phyloP scores from a whole-genome alignment of 306 rosid species.

The Coriaria nepalensis region DNA sequence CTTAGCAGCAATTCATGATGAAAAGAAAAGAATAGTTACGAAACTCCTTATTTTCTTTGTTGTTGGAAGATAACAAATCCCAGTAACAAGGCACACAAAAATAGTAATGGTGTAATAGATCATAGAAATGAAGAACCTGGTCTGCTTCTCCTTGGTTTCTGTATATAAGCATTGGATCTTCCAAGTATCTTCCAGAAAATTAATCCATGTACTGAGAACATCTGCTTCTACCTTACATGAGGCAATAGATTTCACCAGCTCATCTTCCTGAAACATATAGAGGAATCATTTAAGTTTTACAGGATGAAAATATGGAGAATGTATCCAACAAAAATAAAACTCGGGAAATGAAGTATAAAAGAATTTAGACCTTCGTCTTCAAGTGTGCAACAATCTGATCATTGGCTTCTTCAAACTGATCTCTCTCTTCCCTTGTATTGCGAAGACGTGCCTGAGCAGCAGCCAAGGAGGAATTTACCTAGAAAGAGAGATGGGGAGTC shows the following conservation, averaged over 20 bases:
- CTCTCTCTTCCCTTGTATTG: conserved; percentile 87
- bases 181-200: conserved; percentile 98
- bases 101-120: conserved; percentile 8
- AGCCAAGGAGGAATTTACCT: conserved; percentile 78
- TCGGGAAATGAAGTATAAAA: conserved; percentile 4
- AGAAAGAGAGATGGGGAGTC: conserved; percentile 1
- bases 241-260: conserved; percentile 59
- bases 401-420: conserved; percentile 95
- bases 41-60: not conserved
- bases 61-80: too few species aligned
- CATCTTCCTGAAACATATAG: conserved; percentile 62
- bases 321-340: conserved; percentile 11
- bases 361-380: conserved; percentile 46
- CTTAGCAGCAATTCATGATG: too few species aligned
- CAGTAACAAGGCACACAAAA: not conserved
- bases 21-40: too few species aligned
- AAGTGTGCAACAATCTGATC: conserved; percentile 77
- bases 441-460: conserved; percentile 77
- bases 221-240: conserved; percentile 66
- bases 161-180: conserved; percentile 52
- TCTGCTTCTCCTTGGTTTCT: conserved; percentile 57
- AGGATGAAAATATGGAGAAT: not conserved
- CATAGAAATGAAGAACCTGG: conserved; percentile 40
- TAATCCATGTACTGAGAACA: conserved; percentile 75
- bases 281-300: not conserved